Conservation (phyloP, 257 asterid genomes). For the Linderniella brevidens region DNA sequence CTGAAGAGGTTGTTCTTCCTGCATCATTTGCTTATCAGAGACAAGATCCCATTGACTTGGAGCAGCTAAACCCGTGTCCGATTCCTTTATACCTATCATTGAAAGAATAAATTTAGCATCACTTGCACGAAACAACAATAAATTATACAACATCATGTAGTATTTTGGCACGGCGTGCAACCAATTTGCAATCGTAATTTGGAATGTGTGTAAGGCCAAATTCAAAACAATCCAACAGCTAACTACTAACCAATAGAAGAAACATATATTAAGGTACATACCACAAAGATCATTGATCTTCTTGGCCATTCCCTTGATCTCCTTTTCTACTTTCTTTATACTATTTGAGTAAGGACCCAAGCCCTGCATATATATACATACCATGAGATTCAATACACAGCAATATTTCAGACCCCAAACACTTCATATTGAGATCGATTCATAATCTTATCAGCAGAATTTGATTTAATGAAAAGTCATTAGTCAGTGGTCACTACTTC, state of each 20-base stretch:
- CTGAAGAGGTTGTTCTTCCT: slow-evolving; percentile 94
- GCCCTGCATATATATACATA: slow-evolving; percentile 32
- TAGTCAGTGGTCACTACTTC: neutral
- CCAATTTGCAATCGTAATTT: too few species aligned
- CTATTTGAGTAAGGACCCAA: slow-evolving; percentile 70
- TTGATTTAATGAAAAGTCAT: neutral
- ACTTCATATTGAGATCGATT: neutral
- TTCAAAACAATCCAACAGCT: neutral
- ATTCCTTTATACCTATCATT: slow-evolving; percentile 63
- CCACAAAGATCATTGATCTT: slow-evolving; percentile 83
- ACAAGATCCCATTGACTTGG: slow-evolving; percentile 99
- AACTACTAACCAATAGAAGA: neutral
- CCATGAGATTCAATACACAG: neutral
- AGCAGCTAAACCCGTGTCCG: slow-evolving; percentile 91
- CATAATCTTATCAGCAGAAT: too few species aligned
- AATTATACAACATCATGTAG: neutral
- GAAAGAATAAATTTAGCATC: too few species aligned
- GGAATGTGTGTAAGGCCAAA: neutral
- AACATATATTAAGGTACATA: slow-evolving; percentile 13
- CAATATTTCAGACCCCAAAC: neutral
- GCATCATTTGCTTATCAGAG: slow-evolving; percentile 99
- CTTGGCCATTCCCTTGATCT: slow-evolving; percentile 77
- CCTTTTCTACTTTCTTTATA: slow-evolving; percentile 77
- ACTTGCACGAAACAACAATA: too few species aligned
- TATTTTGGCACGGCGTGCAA: neutral